A percentile compares a stretch with the other conserved stretches of the same genome.
Evolutionary conservation across 2,329 filamentous ascomycete genomes (phyloP).

Genomic region (Trichoderma afroharzianum): DNA sequence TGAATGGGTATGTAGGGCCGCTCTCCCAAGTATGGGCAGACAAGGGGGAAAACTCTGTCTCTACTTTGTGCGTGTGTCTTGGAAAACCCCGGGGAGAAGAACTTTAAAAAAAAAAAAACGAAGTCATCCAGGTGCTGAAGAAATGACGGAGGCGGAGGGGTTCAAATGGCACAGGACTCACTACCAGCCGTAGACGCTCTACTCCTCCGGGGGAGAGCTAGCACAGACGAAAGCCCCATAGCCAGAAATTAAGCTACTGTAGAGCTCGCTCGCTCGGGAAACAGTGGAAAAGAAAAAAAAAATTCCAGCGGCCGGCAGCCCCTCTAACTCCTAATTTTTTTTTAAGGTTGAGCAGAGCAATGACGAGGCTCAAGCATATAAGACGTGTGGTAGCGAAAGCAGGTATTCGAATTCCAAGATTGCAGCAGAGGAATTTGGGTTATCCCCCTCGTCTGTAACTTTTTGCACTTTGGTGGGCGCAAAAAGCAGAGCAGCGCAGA

Average conservation of each 20-base stretch:
- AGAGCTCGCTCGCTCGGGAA: not conserved
- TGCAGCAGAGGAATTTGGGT: not conserved
- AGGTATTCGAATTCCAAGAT: not conserved
- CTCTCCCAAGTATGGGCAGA: not conserved
- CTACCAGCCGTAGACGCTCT: slow-evolving; percentile 16
- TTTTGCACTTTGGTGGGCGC: not conserved
- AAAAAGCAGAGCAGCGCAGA: not conserved
- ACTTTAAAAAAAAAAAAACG: not conserved
- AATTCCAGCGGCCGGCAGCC: not conserved
- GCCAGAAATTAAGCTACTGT: not conserved
- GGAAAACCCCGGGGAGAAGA: not conserved
- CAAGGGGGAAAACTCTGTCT: not conserved
- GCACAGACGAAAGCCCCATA: slow-evolving; percentile 17
- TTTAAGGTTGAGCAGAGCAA: not conserved
- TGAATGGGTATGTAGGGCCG: not conserved
- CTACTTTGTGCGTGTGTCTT: not conserved
- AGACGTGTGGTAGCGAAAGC: not conserved
- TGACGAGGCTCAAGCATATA: not conserved
- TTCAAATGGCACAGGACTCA: slow-evolving; percentile 3
- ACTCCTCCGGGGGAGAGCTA: slow-evolving; percentile 15
- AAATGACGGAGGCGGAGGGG: slow-evolving; percentile 8
- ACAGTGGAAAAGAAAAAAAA: not conserved
- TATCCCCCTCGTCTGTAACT: not conserved
- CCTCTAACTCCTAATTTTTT: not conserved
- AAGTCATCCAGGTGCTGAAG: slow-evolving; percentile 1